phyloP scores from a whole-genome alignment of 345 rosid species.

The Abelmoschus esculentus region DNA sequence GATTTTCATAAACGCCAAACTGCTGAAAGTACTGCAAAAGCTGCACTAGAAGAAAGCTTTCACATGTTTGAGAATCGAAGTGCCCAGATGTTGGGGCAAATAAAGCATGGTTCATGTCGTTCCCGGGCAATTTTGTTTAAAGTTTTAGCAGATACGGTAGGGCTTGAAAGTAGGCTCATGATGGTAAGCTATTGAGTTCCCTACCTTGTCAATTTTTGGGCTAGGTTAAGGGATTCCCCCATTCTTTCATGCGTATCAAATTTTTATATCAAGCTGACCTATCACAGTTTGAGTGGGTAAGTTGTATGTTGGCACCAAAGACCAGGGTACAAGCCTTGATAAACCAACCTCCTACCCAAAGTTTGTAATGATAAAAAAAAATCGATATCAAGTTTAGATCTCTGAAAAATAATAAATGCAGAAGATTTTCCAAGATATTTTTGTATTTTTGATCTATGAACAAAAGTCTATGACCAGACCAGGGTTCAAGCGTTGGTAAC shows the following conservation, averaged over 20 bases:
- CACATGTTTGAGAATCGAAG: constrained; percentile 54
- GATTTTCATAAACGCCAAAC: constrained; percentile 75
- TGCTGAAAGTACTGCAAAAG: constrained; percentile 76
- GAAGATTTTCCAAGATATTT: no score
- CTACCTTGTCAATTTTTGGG: neutral
- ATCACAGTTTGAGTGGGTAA: no score
- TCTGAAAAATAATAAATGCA: no score
- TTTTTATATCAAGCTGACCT: neutral
- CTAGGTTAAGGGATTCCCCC: neutral
- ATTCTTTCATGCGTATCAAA: neutral
- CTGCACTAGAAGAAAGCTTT: constrained; percentile 22
- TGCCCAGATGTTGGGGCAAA: constrained; percentile 88
- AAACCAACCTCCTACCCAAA: no score
- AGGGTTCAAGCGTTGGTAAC: no score
- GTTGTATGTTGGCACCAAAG: no score
- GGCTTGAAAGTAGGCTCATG: constrained; percentile 83
- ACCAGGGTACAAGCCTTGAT: no score
- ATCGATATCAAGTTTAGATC: no score
- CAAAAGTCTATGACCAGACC: no score
- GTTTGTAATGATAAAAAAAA: no score
- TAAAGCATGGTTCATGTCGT: constrained; percentile 84
- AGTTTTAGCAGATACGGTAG: constrained; percentile 90
- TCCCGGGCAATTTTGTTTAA: constrained; percentile 91
- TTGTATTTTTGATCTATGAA: no score
- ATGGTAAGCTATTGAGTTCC: constrained; percentile 52